These are phyloP conservation scores for Onygenales sp. DNA, from an alignment of 2,329 filamentous ascomycete species.

Conservation along the genomic window DNA sequence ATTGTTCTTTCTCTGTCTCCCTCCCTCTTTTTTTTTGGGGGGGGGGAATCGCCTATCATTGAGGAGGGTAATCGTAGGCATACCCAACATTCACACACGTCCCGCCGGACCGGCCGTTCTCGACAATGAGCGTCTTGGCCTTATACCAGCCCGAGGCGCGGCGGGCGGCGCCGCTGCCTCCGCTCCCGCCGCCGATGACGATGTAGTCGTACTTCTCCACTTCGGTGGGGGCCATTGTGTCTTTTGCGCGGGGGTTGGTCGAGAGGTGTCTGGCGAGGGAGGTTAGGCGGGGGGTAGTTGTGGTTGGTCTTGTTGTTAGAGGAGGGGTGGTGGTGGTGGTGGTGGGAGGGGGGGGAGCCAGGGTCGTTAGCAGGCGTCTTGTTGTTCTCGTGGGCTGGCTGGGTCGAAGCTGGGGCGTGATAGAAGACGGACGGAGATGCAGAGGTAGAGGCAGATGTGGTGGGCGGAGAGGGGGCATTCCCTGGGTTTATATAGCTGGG, in stretches of 20 bases:
- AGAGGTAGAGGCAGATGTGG: neutral
- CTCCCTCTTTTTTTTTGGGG: neutral
- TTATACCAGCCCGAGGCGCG: conserved; percentile 44
- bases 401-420: neutral
- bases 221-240: conserved; percentile 34
- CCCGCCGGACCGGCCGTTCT: conserved; percentile 39
- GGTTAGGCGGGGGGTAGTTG: conserved; percentile 22
- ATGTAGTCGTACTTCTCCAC: conserved; percentile 45
- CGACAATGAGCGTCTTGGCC: conserved; percentile 42
- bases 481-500: neutral
- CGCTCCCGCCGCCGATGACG: conserved; percentile 46
- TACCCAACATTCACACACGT: conserved; percentile 47
- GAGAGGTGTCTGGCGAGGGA: conserved; percentile 28
- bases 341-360: neutral
- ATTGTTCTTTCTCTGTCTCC: neutral
- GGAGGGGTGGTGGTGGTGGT: conserved; percentile 1
- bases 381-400: neutral
- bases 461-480: conserved; percentile 7
- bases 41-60: too few species aligned
- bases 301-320: conserved; percentile 1
- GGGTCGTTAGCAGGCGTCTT: neutral
- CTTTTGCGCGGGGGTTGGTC: neutral
- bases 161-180: conserved; percentile 41
- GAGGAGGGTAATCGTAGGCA: conserved; percentile 14
- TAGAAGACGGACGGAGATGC: neutral